Evolutionary conservation across 2,329 filamentous ascomycete species (phyloP).

Genomic region (Pyricularia pennisetigena): DNA sequence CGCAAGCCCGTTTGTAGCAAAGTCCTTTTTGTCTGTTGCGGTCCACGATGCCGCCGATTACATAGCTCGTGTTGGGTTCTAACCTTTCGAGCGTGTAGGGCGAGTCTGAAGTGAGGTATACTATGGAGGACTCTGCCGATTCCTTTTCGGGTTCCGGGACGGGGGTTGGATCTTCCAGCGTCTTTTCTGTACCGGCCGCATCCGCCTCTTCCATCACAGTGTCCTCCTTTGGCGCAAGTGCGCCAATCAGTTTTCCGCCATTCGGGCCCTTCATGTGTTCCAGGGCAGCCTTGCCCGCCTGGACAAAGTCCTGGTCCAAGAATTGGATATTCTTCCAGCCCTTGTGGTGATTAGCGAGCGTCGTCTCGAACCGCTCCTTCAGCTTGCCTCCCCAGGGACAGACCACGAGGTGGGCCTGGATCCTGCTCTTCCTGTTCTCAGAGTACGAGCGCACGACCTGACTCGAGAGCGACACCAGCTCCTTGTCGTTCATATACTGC

Average conservation of each 20-base stretch:
- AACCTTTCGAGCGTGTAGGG: constrained; percentile 72
- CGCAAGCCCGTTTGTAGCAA: constrained; percentile 73
- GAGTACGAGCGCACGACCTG: constrained; percentile 87
- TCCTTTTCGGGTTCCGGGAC: constrained; percentile 21
- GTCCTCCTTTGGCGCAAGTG: constrained; percentile 30
- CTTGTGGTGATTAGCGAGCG: constrained; percentile 59
- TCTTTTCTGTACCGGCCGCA: neutral
- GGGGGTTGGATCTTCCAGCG: constrained; percentile 18
- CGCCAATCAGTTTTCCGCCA: constrained; percentile 49
- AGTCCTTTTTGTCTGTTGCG: constrained; percentile 94
- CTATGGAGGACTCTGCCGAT: constrained; percentile 35
- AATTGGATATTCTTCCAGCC: constrained; percentile 75
- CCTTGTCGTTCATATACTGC: constrained; percentile 76
- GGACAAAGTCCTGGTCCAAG: constrained; percentile 62
- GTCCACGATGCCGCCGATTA: constrained; percentile 90
- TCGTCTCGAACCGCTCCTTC: constrained; percentile 68
- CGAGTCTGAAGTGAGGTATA: constrained; percentile 92
- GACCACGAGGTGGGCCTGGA: constrained; percentile 62
- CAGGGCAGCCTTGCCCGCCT: constrained; percentile 55
- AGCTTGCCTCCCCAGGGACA: constrained; percentile 70
- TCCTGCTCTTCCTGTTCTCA: constrained; percentile 64
- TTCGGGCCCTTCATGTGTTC: constrained; percentile 51
- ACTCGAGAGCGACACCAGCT: constrained; percentile 69
- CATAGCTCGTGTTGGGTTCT: constrained; percentile 81
- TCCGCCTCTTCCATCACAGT: neutral